Conservation (phyloP, 2,329 filamentous ascomycete genomes). For the Chaetomiaceae sp. region DNA sequence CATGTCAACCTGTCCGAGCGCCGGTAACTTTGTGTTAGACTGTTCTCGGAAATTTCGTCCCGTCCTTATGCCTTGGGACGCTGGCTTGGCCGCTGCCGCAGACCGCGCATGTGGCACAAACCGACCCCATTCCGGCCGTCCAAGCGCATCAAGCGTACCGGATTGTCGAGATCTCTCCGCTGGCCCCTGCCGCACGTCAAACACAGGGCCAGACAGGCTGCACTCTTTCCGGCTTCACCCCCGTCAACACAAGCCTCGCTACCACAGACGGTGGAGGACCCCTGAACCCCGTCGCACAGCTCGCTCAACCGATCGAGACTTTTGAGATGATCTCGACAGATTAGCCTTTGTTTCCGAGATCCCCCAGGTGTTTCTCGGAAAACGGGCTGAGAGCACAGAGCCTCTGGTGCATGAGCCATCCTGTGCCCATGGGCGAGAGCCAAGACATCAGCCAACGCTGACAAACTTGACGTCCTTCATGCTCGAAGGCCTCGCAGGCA, state of each 20-base stretch:
- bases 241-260: constrained; percentile 25
- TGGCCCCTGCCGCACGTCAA: constrained; percentile 25
- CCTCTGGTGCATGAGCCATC: constrained; percentile 5
- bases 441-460: constrained; percentile 1
- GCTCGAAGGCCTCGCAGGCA: not conserved
- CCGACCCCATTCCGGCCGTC: constrained; percentile 14
- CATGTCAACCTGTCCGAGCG: constrained; percentile 3
- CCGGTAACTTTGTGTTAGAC: constrained; percentile 14
- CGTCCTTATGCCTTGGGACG: constrained; percentile 23
- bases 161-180: constrained; percentile 12
- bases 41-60: constrained; percentile 23
- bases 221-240: constrained; percentile 25
- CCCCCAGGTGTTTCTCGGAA: constrained; percentile 23
- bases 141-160: constrained; percentile 16
- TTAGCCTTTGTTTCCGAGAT: constrained; percentile 33
- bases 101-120: constrained; percentile 21
- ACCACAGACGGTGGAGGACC: constrained; percentile 29
- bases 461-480: not conserved
- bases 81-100: constrained; percentile 10
- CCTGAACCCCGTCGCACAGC: constrained; percentile 22
- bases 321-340: constrained; percentile 27
- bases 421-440: not conserved
- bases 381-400: constrained; percentile 16
- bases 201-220: constrained; percentile 27
- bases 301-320: not conserved